Evolutionary conservation across 2,329 filamentous ascomycete species (phyloP).

Genomic region (Zopfia rhizophila): DNA sequence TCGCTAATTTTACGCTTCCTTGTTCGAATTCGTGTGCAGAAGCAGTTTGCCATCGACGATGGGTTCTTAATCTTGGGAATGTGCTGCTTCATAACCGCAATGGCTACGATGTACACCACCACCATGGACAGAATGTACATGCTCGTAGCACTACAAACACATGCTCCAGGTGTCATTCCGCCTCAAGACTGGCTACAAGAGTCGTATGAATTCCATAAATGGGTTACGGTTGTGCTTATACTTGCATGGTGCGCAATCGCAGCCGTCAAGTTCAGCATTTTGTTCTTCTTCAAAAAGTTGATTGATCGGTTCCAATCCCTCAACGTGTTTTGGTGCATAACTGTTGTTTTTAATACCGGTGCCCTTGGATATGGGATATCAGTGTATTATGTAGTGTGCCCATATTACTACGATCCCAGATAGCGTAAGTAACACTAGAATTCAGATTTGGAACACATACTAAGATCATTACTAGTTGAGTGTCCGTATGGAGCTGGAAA

Average conservation of each 20-base stretch:
- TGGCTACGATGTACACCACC: neutral
- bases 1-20: conserved; percentile 6
- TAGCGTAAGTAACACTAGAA: neutral
- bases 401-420: neutral
- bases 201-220: conserved; percentile 11
- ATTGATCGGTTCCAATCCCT: too few relatives aligned
- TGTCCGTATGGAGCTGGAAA: neutral
- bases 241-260: conserved; percentile 20
- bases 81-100: conserved; percentile 9
- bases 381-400: neutral
- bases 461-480: conserved; percentile 6
- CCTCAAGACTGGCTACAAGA: conserved; percentile 1
- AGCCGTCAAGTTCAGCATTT: conserved; percentile 27
- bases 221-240: conserved; percentile 4
- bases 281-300: conserved; percentile 22
- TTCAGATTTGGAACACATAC: neutral
- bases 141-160: neutral
- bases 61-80: conserved; percentile 9
- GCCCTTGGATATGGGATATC: conserved; percentile 15
- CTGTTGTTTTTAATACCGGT: too few relatives aligned
- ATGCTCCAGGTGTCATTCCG: neutral
- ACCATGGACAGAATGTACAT: conserved; percentile 9
- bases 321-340: too few relatives aligned
- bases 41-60: conserved; percentile 7
- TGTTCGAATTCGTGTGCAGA: conserved; percentile 6